phyloP scores from a whole-genome alignment of 768 basidiomycete species.

The Multifurca ochricompacta region DNA sequence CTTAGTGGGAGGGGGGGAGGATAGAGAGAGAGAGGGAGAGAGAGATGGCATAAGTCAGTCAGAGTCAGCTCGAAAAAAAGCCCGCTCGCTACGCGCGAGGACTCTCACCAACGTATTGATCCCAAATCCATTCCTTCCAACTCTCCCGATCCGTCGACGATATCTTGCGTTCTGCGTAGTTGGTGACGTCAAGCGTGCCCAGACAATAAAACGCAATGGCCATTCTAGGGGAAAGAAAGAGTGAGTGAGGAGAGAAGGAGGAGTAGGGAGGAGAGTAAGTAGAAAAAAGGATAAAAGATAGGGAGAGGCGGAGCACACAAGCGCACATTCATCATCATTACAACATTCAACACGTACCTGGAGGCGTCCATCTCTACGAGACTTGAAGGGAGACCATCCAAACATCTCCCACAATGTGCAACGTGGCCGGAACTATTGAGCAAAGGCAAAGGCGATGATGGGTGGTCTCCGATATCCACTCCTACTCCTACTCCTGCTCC shows the following conservation, averaged over 20 bases:
- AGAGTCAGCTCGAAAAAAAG: too few relatives aligned
- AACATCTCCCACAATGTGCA: slow-evolving; percentile 57
- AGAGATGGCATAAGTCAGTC: too few relatives aligned
- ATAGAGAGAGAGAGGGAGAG: too few relatives aligned
- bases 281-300: too few relatives aligned
- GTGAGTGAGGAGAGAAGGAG: neutral
- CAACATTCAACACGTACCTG: slow-evolving; percentile 42
- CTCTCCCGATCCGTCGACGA: slow-evolving; percentile 43
- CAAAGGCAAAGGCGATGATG: slow-evolving; percentile 11
- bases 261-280: neutral
- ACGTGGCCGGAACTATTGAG: slow-evolving; percentile 49
- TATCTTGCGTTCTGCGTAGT: slow-evolving; percentile 38
- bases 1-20: too few relatives aligned
- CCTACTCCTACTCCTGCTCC: too few relatives aligned
- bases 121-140: slow-evolving; percentile 88
- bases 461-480: too few relatives aligned
- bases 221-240: slow-evolving; percentile 46
- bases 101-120: slow-evolving; percentile 64
- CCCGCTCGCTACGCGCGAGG: too few relatives aligned
- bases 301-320: too few relatives aligned
- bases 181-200: slow-evolving; percentile 73
- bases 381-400: slow-evolving; percentile 60
- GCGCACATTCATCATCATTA: too few relatives aligned
- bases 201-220: slow-evolving; percentile 87
- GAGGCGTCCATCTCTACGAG: slow-evolving; percentile 67